Conservation (phyloP, 2,329 filamentous ascomycete species). For the Metarhizium guizhouense region DNA sequence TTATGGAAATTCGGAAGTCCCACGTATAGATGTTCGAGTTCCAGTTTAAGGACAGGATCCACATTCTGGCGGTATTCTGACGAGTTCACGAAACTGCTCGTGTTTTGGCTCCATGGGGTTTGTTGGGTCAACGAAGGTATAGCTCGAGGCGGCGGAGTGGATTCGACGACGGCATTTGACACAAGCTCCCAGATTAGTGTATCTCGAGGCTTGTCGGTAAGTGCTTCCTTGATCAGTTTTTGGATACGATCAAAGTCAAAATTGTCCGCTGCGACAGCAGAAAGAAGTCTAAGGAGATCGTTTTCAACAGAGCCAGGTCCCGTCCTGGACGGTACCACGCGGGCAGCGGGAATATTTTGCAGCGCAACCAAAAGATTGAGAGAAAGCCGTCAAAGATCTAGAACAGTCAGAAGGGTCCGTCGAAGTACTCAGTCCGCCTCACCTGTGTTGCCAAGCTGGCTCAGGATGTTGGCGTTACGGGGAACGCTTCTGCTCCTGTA, state of each 20-base stretch:
- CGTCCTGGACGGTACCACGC: background rate
- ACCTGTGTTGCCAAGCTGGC: background rate
- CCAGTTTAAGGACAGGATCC: slow-evolving; percentile 23
- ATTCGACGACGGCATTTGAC: slow-evolving; percentile 5
- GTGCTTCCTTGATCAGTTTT: background rate
- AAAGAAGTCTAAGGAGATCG: background rate
- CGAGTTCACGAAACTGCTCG: slow-evolving; percentile 24
- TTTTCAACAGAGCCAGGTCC: background rate
- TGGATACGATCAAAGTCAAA: background rate
- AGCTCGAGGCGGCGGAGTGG: slow-evolving; percentile 16
- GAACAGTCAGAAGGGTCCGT: background rate
- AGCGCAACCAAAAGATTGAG: background rate
- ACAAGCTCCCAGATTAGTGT: background rate
- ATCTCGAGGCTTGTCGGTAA: background rate
- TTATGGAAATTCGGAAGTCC: slow-evolving; percentile 23
- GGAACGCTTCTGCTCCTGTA: background rate
- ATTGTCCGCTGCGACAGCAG: background rate
- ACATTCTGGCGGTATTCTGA: slow-evolving; percentile 24
- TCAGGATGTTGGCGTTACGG: background rate
- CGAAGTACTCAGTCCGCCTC: background rate
- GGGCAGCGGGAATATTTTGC: background rate
- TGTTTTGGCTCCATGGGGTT: slow-evolving; percentile 20
- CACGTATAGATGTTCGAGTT: slow-evolving; percentile 26
- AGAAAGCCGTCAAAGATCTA: background rate
- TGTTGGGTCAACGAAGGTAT: slow-evolving; percentile 20